Evolutionary conservation across 2,329 filamentous ascomycete genomes (phyloP).

Genomic region (Fusarium pseudocircinatum): DNA sequence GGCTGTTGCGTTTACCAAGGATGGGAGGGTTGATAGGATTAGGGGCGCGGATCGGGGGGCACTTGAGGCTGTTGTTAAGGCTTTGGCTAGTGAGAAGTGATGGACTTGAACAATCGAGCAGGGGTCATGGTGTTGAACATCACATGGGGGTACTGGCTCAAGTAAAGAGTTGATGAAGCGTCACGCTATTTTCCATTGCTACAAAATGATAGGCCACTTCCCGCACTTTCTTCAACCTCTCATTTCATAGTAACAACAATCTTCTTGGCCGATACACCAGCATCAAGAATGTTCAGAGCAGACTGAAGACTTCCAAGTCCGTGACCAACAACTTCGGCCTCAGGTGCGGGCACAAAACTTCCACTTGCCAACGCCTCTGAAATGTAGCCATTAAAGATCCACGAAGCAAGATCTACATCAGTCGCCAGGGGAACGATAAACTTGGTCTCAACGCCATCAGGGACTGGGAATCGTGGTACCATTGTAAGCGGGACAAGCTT

Average conservation of each 20-base stretch:
- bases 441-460: conserved; percentile 7
- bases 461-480: not conserved
- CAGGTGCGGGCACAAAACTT: not conserved
- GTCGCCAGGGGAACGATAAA: conserved; percentile 1
- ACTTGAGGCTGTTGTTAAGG: conserved; percentile 42
- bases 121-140: not conserved
- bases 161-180: not conserved
- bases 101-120: not conserved
- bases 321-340: not conserved
- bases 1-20: conserved; percentile 37
- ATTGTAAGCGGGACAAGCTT: conserved; percentile 8
- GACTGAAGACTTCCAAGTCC: not conserved
- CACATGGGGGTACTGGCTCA: too few relatives aligned
- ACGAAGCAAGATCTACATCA: not conserved
- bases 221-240: not conserved
- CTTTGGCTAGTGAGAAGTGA: conserved; percentile 32
- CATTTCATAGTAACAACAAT: conserved; percentile 5
- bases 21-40: conserved; percentile 45
- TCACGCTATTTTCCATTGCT: not conserved
- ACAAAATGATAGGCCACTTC: not conserved
- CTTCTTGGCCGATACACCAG: conserved; percentile 9
- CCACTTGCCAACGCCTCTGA: not conserved
- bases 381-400: conserved; percentile 3
- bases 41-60: conserved; percentile 44
- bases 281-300: not conserved